Percentiles rank a stretch among this genome's conserved stretches.
These are phyloP conservation scores for Backusella westeae DNA, from an alignment of 192 early-diverging fungal species.

Conservation along the genomic window DNA sequence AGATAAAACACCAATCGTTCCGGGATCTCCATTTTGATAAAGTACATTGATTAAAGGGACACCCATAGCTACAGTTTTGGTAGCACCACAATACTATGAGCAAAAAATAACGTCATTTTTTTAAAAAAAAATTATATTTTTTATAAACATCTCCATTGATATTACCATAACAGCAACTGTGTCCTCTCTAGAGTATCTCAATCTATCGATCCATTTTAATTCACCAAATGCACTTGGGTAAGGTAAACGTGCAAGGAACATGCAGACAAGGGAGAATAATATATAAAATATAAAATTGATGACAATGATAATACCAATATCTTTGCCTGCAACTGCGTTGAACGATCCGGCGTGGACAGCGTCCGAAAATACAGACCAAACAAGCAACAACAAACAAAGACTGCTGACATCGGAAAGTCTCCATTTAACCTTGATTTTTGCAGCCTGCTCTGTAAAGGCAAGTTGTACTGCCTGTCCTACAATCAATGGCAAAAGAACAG, in stretches of 20 bases:
- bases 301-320: constrained; percentile 49
- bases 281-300: constrained; percentile 52
- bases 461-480: constrained; percentile 56
- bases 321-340: constrained; percentile 41
- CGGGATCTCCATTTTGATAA: constrained; percentile 46
- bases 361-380: constrained; percentile 74
- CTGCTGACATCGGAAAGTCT: constrained; percentile 57
- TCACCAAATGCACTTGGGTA: constrained; percentile 16
- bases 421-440: constrained; percentile 44
- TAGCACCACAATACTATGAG: constrained; percentile 62
- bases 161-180: constrained; percentile 58
- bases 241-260: constrained; percentile 46
- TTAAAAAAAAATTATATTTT: neutral
- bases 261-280: constrained; percentile 47
- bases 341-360: constrained; percentile 58
- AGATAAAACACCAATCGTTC: constrained; percentile 53
- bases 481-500: constrained; percentile 62
- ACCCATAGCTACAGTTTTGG: constrained; percentile 76
- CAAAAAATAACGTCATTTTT: neutral
- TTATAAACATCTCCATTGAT: neutral
- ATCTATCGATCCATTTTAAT: constrained; percentile 26
- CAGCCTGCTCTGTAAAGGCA: constrained; percentile 42
- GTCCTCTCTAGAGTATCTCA: constrained; percentile 43
- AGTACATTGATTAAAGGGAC: constrained; percentile 74
- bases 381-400: constrained; percentile 58